Base-by-base conservation (phyloP, 1,284 basidiomycete species). In the Schizophyllum commune region DNA sequence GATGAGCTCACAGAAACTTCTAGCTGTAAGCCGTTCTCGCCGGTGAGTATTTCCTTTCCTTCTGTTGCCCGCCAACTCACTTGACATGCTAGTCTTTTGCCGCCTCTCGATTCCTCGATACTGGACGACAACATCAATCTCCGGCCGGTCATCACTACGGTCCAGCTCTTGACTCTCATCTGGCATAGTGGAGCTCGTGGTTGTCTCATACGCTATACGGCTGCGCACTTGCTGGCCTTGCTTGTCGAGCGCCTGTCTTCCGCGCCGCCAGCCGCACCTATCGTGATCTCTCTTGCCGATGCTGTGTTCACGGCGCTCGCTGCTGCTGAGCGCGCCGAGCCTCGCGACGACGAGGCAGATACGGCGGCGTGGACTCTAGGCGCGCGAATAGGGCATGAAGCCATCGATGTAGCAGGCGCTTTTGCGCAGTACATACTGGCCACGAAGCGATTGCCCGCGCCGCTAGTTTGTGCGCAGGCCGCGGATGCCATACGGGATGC, bases 81-180 rank as follows among this genome's bases (percentile, higher is more conserved):
- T 33, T 55, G 52, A 39, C 39, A 59, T 9, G 60, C 63, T 1
- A 70, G 65, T 55, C 58, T 58, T 17, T 57, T 68, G 17, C 62
- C 69, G 22, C 39, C 39, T 47, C 59, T 67, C 33, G 66, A 70
- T 52, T 55, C 70, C 33, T 65, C 68, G 32, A 61, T 63, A 54
- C 58, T 64, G 20, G 20, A 54, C 7, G 32, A 55, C 21, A 60
- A 55, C 7, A 22, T 59, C 17, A 32, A 56, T 19, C 55, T 67
- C 21, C 64, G 62, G 34, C 52, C 52, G 52, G 55, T 70, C 11
- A 65, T 67, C 56, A 62, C 62, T 33, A 54, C 63, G 1, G 56
- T 77, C 1, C 68, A 74, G 27, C 72, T 79, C 61, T 63, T 76
- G 32, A 65, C 70, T 1, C 59, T 79, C 53, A 54, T 75, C 19